phyloP scores from a whole-genome alignment of 1,139 yeast species.

The Suhomyces choctaworum region DNA sequence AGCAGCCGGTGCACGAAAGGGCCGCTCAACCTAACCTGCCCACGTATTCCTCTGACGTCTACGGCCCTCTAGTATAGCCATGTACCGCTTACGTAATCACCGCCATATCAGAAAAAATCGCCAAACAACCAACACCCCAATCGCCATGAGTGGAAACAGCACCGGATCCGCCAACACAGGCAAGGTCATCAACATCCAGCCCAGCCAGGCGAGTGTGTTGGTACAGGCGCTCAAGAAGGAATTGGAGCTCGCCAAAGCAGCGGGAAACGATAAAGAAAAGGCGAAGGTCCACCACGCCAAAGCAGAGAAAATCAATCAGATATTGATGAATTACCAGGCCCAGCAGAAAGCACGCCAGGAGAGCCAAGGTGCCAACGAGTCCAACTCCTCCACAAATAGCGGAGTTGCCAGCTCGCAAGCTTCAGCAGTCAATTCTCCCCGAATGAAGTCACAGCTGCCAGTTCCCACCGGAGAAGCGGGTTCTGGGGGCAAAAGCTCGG shows the following conservation, averaged over 20 bases:
- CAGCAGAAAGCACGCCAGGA: conserved; percentile 28
- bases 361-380: conserved; percentile 10
- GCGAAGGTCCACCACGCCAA: conserved; percentile 67
- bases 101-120: no score
- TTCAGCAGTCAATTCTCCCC: conserved; percentile 10
- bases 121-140: neutral
- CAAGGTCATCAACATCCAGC: conserved; percentile 34
- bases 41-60: no score
- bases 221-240: conserved; percentile 60
- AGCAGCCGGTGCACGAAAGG: no score
- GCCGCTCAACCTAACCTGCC: no score
- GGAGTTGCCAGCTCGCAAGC: conserved; percentile 23
- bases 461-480: conserved; percentile 1
- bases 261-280: conserved; percentile 55
- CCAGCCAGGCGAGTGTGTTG: conserved; percentile 61
- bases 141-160: conserved; percentile 4
- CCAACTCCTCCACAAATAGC: conserved; percentile 20
- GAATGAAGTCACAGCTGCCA: conserved; percentile 9
- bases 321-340: conserved; percentile 42
- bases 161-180: conserved; percentile 20
- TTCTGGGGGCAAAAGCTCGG: conserved; percentile 19
- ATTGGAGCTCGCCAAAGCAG: conserved; percentile 60
- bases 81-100: no score
- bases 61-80: no score
- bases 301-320: conserved; percentile 65